Percentiles rank a stretch among this genome's conserved stretches.
Evolutionary conservation across 2,329 filamentous ascomycete species (phyloP).

Genomic region (Cercospora sp.): DNA sequence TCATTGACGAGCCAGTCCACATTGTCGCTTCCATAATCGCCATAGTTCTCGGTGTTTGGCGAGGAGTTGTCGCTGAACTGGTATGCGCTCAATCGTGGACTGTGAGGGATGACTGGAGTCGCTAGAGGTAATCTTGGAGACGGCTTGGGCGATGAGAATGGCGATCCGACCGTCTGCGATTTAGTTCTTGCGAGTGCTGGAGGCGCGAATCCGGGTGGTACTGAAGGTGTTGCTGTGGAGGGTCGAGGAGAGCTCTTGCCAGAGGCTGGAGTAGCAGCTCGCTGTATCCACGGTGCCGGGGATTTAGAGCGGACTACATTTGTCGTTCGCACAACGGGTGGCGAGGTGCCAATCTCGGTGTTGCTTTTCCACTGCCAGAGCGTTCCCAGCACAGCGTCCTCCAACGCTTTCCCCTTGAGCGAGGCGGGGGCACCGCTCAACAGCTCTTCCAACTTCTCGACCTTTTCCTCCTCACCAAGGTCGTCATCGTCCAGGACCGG

Average conservation of each 20-base stretch:
- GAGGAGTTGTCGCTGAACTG: conserved; percentile 80
- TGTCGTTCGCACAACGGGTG: conserved; percentile 76
- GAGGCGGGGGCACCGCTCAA: conserved; percentile 71
- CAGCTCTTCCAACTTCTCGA: conserved; percentile 87
- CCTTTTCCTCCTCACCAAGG: conserved; percentile 76
- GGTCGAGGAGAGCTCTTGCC: conserved; percentile 80
- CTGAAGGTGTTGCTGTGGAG: conserved; percentile 73
- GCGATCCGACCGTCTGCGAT: conserved; percentile 71
- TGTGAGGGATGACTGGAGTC: conserved; percentile 88
- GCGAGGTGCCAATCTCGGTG: conserved; percentile 66
- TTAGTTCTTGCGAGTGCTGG: conserved; percentile 75
- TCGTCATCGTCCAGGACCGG: conserved; percentile 79
- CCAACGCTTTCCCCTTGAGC: conserved; percentile 73
- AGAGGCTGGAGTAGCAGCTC: conserved; percentile 73
- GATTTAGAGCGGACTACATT: conserved; percentile 87
- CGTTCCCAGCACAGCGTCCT: conserved; percentile 87
- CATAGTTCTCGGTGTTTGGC: conserved; percentile 80
- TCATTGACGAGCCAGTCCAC: conserved; percentile 95
- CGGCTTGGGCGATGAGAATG: conserved; percentile 89
- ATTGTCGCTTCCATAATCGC: conserved; percentile 88
- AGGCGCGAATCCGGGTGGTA: conserved; percentile 76
- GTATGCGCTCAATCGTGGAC: conserved; percentile 90
- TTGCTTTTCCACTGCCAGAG: conserved; percentile 76
- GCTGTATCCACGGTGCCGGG: conserved; percentile 82
- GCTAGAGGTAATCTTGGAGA: conserved; percentile 89